Percentiles rank a stretch among this genome's conserved stretches.
These are phyloP conservation scores for Coemansia umbellata DNA, from an alignment of 192 early-diverging fungal species.

Conservation along the genomic window DNA sequence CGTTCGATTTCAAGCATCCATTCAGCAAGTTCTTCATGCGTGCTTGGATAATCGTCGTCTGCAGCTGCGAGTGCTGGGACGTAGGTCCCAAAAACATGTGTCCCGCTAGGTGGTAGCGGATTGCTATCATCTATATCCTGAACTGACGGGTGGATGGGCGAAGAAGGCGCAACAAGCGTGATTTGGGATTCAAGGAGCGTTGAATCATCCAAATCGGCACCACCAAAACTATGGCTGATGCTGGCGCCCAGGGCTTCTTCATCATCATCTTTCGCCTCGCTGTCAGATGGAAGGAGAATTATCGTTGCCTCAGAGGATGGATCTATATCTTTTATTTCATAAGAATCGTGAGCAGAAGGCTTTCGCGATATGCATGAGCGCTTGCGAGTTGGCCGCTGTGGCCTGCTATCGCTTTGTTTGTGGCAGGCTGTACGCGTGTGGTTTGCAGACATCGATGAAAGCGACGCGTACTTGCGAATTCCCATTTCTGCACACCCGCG, in stretches of 20 bases:
- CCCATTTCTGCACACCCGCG: conserved; percentile 45
- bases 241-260: neutral
- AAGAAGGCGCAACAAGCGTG: conserved; percentile 39
- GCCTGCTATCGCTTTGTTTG: neutral
- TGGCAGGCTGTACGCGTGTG: conserved; percentile 6
- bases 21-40: conserved; percentile 16
- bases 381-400: too few species aligned
- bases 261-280: neutral
- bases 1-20: conserved; percentile 28
- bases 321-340: conserved; percentile 3
- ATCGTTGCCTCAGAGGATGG: conserved; percentile 42
- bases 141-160: conserved; percentile 6
- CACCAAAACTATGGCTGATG: neutral
- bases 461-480: conserved; percentile 34
- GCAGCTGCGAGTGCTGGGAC: conserved; percentile 5
- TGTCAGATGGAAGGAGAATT: conserved; percentile 30
- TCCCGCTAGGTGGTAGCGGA: neutral
- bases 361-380: conserved; percentile 1
- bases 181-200: conserved; percentile 38
- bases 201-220: conserved; percentile 1
- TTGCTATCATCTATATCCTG: neutral
- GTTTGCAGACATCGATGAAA: conserved; percentile 23
- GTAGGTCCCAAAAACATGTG: conserved; percentile 2
- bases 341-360: neutral
- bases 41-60: conserved; percentile 7